Evolutionary conservation across 495 filamentous ascomycete genomes (phyloP), one percentile per base, ranked within the genome.

Genomic region (Barbatosphaeria neglecta): DNA sequence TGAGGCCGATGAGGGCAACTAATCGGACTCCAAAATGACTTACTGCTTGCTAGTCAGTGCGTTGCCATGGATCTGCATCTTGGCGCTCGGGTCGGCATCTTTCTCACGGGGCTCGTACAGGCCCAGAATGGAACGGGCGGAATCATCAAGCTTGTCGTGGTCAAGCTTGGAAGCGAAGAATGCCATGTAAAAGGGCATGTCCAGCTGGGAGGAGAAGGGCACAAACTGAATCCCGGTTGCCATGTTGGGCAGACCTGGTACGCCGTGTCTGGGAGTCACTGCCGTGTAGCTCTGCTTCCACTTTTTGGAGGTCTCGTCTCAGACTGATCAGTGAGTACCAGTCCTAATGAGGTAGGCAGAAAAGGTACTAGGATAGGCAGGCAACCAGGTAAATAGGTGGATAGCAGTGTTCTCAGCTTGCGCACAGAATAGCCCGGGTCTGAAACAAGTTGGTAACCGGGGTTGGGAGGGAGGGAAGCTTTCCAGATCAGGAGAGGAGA

Each of bases 81-180:
- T 82, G 59, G 81, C 83, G 45, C 83, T 87, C 23, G 81, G 70
- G 50, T 84, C 79, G 1, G 84, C 78, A 13, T 79, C 53, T 46
- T 83, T 82, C 37, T 73, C 70, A 41, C 82, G 87, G 51, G 87
- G 78, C 62, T 95, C 86, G 61, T 98, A 97, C 22, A 95, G 68
- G 15, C 92, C 92, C n/a, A 93, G 67, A 0, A 97, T 71, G 45
- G 78, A 77, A 25, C 90, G 84, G 18, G 89, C 84, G 15, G 92
- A 92, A 55, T 92, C 88, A 63, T 95, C 83, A 35, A 98, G 84
- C 69, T 85, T 93, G 66, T 96, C 92, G 77, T 94, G 83, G 57
- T 98, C 87, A 56, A 98, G 86, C 64, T 98, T 98, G 43, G 79
- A 84, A 8, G 81, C 78, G 39, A 90, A 89, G 20, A 98, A 77